A percentile compares a stretch with the other conserved stretches of the same genome.
Conservation (phyloP, 768 basidiomycete genomes). For the Hericium erinaceus region DNA sequence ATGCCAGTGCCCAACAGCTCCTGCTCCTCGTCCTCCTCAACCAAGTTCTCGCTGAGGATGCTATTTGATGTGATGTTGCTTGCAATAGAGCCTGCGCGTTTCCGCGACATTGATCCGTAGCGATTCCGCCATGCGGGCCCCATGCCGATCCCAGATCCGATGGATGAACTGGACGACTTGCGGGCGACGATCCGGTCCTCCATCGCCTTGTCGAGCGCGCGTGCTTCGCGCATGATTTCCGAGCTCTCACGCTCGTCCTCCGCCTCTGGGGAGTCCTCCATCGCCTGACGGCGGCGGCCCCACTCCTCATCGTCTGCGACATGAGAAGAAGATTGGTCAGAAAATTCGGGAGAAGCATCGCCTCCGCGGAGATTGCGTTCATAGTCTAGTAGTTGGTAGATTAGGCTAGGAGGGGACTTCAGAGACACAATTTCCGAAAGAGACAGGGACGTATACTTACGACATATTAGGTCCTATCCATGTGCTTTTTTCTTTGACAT, state of each 20-base stretch:
- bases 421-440: constrained; percentile 1
- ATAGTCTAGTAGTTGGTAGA: constrained; percentile 90
- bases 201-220: constrained; percentile 79
- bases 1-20: constrained; percentile 62
- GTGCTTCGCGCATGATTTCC: constrained; percentile 67
- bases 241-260: constrained; percentile 45
- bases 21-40: constrained; percentile 76
- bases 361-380: constrained; percentile 57
- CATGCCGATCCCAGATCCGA: constrained; percentile 58
- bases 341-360: constrained; percentile 36
- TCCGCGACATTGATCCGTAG: constrained; percentile 44
- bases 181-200: constrained; percentile 72
- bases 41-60: constrained; percentile 67
- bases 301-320: constrained; percentile 66
- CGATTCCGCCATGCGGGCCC: constrained; percentile 56
- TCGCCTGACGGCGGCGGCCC: constrained; percentile 54
- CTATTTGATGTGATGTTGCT: constrained; percentile 61
- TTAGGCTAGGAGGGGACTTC: constrained; percentile 47
- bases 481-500: constrained; percentile 82
- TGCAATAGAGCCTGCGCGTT: constrained; percentile 67
- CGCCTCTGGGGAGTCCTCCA: constrained; percentile 48
- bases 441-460: constrained; percentile 38
- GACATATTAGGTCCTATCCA: constrained; percentile 93
- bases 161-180: constrained; percentile 58
- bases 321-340: constrained; percentile 42